Percentiles rank a stretch among this genome's conserved stretches.
Evolutionary conservation across 164 flowering plant genomes (phyloP).

Genomic region (Saururus chinensis): DNA sequence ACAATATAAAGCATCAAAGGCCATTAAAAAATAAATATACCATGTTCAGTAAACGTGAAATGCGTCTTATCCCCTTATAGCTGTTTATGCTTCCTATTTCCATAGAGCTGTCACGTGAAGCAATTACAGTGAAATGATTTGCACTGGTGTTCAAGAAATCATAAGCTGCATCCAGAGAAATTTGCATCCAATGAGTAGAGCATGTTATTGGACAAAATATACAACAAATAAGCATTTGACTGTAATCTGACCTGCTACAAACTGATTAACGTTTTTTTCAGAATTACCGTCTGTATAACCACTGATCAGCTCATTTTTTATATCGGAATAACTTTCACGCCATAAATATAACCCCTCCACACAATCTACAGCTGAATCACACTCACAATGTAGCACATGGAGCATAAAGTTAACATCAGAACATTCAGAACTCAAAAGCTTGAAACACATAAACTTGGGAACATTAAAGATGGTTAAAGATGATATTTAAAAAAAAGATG

Average conservation of each 20-base stretch:
- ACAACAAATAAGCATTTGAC: neutral
- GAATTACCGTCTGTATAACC: neutral
- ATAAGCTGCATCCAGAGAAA: neutral
- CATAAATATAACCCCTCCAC: neutral
- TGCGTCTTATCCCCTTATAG: constrained; percentile 37
- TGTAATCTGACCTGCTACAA: neutral
- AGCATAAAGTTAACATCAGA: neutral
- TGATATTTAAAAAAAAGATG: no score
- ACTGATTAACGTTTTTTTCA: neutral
- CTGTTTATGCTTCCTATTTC: no score
- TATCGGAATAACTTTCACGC: neutral
- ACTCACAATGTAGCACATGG: neutral
- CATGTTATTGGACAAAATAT: neutral
- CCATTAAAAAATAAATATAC: constrained; percentile 24
- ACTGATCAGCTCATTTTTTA: neutral
- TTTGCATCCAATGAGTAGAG: neutral
- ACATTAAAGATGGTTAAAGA: no score
- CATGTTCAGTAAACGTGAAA: constrained; percentile 78
- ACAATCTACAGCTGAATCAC: neutral
- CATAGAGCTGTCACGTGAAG: neutral
- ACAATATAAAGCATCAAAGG: no score
- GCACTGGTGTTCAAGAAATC: neutral
- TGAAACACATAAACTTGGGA: neutral
- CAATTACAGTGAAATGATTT: neutral
- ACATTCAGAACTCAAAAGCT: neutral